Percentiles rank a stretch among this genome's conserved stretches.
Conservation (phyloP, 352 stramenopile species). For the Phytophthora palmivora region DNA sequence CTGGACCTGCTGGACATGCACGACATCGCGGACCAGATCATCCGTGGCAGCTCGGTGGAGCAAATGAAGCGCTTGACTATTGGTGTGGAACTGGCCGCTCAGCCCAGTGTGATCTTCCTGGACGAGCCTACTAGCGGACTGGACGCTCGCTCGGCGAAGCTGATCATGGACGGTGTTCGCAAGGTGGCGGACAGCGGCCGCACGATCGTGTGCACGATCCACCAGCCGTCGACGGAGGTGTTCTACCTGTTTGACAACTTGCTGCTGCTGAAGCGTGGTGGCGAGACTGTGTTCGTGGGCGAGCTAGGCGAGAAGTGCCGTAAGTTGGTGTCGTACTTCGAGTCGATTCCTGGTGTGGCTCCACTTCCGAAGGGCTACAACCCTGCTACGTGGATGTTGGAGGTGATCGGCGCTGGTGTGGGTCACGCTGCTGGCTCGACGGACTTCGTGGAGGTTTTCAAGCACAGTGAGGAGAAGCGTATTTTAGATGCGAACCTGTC, state of each 20-base stretch:
- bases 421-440: too few species aligned
- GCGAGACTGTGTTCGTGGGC: too few species aligned
- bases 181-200: conserved; percentile 71
- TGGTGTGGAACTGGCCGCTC: background rate
- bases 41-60: conserved; percentile 5
- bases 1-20: conserved; percentile 35
- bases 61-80: conserved; percentile 25
- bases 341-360: too few species aligned
- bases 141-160: conserved; percentile 25
- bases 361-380: too few species aligned
- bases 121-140: conserved; percentile 27
- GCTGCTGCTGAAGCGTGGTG: too few species aligned
- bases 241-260: conserved; percentile 87
- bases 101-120: conserved; percentile 30
- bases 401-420: too few species aligned
- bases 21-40: conserved; percentile 38
- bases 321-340: too few species aligned
- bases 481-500: too few species aligned
- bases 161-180: conserved; percentile 66
- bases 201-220: conserved; percentile 90
- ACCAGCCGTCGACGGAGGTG: conserved; percentile 88
- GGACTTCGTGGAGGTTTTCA: too few species aligned
- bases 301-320: too few species aligned
- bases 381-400: too few species aligned
- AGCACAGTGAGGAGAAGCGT: too few species aligned